These are phyloP conservation scores for Adenanthera pavonina DNA, from an alignment of 306 rosid species.

Conservation along the genomic window DNA sequence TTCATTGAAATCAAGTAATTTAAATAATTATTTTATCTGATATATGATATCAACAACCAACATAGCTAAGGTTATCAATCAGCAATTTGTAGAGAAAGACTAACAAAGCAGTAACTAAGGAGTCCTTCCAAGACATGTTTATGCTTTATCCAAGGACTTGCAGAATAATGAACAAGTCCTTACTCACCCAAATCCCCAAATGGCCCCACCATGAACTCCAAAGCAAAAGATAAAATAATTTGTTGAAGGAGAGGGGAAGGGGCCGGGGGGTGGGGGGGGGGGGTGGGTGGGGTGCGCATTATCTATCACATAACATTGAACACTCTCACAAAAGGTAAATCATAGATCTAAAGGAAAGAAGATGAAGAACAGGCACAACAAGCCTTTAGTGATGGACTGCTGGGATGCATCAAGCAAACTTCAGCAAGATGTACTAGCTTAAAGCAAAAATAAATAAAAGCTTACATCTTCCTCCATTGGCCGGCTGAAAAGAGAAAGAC, in stretches of 20 bases:
- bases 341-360: not conserved
- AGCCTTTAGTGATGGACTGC: not conserved
- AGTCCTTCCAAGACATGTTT: not conserved
- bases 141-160: not conserved
- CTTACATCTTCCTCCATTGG: slow-evolving; percentile 96
- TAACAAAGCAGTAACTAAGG: not conserved
- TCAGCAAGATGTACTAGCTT: not conserved
- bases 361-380: not conserved
- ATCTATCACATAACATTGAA: not conserved
- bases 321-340: not conserved
- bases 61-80: not conserved
- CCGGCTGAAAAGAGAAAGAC: slow-evolving; percentile 43
- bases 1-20: not conserved
- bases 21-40: not conserved
- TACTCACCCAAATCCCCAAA: not conserved
- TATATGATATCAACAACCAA: not conserved
- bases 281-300: no score
- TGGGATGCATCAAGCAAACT: not conserved
- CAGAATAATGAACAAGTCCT: not conserved
- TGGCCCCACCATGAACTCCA: no score
- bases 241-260: no score
- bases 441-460: not conserved
- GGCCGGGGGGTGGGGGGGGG: no score
- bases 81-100: not conserved
- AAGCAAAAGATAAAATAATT: not conserved